phyloP scores from a whole-genome alignment of 1,139 yeast genomes.

The Wickerhamomyces sp. region DNA sequence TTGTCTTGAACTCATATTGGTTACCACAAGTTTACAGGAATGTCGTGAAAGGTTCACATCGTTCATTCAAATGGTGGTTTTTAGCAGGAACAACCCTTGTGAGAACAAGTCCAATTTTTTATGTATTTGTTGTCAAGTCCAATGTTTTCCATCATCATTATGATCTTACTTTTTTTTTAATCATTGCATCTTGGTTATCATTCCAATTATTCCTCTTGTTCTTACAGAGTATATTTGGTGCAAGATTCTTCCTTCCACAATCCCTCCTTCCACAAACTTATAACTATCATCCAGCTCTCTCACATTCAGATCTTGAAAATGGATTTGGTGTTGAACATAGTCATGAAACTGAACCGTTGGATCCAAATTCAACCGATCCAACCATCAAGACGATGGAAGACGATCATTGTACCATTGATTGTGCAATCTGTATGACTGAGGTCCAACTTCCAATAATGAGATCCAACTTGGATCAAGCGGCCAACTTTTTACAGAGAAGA shows the following conservation, averaged over 20 bases:
- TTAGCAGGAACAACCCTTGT: conserved; percentile 60
- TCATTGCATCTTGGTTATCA: conserved; percentile 45
- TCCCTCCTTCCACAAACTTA: conserved; percentile 72
- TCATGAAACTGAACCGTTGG: conserved; percentile 16
- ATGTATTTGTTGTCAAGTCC: conserved; percentile 45
- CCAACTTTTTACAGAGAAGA: conserved; percentile 32
- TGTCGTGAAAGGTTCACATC: conserved; percentile 64
- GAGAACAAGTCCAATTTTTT: conserved; percentile 60
- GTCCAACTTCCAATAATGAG: conserved; percentile 56
- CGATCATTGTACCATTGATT: conserved; percentile 44
- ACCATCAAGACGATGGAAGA: conserved; percentile 18
- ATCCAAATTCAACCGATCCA: conserved; percentile 11
- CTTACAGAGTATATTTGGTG: conserved; percentile 64
- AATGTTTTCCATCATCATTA: conserved; percentile 49
- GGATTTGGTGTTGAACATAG: conserved; percentile 38
- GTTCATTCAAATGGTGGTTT: conserved; percentile 66
- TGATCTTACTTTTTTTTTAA: conserved; percentile 41
- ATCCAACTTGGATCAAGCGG: conserved; percentile 25
- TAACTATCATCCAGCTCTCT: conserved; percentile 69
- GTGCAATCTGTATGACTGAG: conserved; percentile 87
- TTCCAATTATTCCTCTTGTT: conserved; percentile 49
- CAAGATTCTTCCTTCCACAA: conserved; percentile 80
- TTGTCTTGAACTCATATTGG: conserved; percentile 71
- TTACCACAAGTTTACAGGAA: conserved; percentile 85
- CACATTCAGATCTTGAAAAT: conserved; percentile 55